Evolutionary conservation across 495 filamentous ascomycete genomes (phyloP), one percentile per base, ranked within the genome.

Genomic region (Glonium stellatum): DNA sequence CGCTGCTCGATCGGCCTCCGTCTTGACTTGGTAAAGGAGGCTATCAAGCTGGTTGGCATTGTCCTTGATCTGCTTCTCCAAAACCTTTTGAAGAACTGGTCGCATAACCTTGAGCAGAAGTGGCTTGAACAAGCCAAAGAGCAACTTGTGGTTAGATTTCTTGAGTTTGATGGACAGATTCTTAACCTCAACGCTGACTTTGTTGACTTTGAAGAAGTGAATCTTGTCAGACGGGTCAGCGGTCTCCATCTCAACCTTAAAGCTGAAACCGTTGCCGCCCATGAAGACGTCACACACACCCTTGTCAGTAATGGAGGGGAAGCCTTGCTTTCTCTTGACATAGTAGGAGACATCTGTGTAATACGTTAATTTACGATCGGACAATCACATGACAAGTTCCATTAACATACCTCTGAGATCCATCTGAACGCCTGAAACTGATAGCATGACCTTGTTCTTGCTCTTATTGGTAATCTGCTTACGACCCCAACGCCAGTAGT

Each of bases 401-500:
- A 44, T 44, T 15, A 35, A 39, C 53, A 55, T 39, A 56, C 63
- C 81, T 78, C 67, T 65, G 12, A 92, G 73, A 61, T 92, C 88
- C 80, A 87, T 87, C 76, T 98, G 93, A 54, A 97, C 82, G 19
- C 92, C 91, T 53, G 90, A 93, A 5, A 88, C 87, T 39, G 87
- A 87, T 47, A 97, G 78, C 78, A 92, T 85, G 42, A 90, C 77
- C 66, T 88, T 86, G 73, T 96, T 90, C 71, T 86, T 84, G 65
- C 82, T 85, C 77, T 84, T 90, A 82, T 80, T 96, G 71, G 82
- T 80, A 52, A 86, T 78, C 59, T 79, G 81, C 85, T 93, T 96
- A 66, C 93, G 89, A 22, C 93, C 95, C 82, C 87, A 97, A 61
- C 89, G 85, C 82, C 90, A 91, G 78, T 95, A 95, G 76, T 97